phyloP scores from a whole-genome alignment of 1,284 basidiomycete species.

The Limonomyces culmigenus region DNA sequence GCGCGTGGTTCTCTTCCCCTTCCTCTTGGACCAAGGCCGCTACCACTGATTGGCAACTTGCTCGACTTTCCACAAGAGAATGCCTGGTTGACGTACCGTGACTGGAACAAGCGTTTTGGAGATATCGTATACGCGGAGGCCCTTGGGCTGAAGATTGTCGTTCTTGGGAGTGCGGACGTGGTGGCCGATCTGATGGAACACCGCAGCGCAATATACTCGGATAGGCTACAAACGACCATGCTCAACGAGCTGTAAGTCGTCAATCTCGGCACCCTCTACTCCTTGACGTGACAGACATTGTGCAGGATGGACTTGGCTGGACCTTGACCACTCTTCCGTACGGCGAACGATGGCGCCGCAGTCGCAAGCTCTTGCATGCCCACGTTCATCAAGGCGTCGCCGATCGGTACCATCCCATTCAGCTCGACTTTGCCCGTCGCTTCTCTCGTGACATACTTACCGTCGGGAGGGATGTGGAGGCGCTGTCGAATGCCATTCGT shows the following conservation, averaged over 20 bases:
- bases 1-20: too few relatives aligned
- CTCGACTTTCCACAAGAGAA: too few relatives aligned
- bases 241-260: slow-evolving; percentile 1
- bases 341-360: neutral
- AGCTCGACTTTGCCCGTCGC: neutral
- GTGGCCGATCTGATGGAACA: slow-evolving; percentile 4
- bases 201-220: slow-evolving; percentile 2
- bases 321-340: neutral
- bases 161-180: slow-evolving; percentile 3
- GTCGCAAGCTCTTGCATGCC: neutral
- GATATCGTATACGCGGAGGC: slow-evolving; percentile 1
- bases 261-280: neutral
- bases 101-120: too few relatives aligned
- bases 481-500: neutral
- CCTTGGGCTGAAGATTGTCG: slow-evolving; percentile 1
- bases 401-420: neutral
- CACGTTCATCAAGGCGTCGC: neutral
- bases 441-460: too few relatives aligned
- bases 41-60: too few relatives aligned
- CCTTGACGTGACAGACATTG: neutral
- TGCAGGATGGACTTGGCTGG: neutral
- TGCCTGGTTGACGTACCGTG: too few relatives aligned
- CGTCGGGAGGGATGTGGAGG: too few relatives aligned
- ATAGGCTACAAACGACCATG: slow-evolving; percentile 1
- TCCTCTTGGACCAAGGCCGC: too few relatives aligned